A percentile compares a stretch with the other conserved stretches of the same genome.
phyloP scores from a whole-genome alignment of 345 rosid genomes.

The Pugionium cornutum region DNA sequence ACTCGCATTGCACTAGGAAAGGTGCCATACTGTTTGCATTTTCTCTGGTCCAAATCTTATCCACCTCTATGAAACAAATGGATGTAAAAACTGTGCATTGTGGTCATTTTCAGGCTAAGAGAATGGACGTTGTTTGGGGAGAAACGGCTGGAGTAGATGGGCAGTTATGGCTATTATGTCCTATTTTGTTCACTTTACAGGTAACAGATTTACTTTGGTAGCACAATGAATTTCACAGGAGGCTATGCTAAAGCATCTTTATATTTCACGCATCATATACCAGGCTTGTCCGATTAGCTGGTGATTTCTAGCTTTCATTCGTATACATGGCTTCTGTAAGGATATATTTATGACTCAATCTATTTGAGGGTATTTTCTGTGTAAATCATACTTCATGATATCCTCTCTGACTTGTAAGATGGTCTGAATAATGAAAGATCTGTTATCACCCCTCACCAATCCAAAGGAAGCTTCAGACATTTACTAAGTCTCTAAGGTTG shows the following conservation, averaged over 20 bases:
- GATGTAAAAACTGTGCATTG: neutral
- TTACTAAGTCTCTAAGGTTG: too few relatives aligned
- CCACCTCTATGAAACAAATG: neutral
- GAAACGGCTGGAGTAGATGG: too few relatives aligned
- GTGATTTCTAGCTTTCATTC: conserved; percentile 8
- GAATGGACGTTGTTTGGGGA: too few relatives aligned
- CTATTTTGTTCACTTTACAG: conserved; percentile 90
- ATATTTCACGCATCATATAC: neutral
- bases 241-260: neutral
- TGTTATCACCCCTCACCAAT: neutral
- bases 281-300: conserved; percentile 12
- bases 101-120: conserved; percentile 54
- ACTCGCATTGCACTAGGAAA: conserved; percentile 41
- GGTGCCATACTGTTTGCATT: conserved; percentile 45
- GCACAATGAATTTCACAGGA: neutral
- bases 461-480: neutral
- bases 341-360: conserved; percentile 12
- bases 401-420: conserved; percentile 9
- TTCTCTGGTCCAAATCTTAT: neutral
- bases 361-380: neutral
- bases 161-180: too few relatives aligned
- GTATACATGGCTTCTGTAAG: conserved; percentile 8
- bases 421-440: conserved; percentile 11
- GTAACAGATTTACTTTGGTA: conserved; percentile 40
- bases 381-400: conserved; percentile 6